phyloP scores from a whole-genome alignment of 73 alveolate species.

The Diophrys appendiculata region DNA sequence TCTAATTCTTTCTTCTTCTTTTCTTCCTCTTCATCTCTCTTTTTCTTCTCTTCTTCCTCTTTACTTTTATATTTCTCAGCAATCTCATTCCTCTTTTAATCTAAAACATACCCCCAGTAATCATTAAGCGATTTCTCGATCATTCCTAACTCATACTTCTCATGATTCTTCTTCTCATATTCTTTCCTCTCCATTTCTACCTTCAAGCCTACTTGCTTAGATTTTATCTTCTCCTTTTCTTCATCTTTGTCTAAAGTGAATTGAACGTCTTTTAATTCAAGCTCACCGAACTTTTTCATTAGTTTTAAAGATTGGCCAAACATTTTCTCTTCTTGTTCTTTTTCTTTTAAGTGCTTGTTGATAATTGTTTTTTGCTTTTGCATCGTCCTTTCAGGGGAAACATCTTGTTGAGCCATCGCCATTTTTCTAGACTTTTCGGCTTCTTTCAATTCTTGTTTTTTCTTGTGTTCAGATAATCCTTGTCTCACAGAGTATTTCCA shows the following conservation, averaged over 20 bases:
- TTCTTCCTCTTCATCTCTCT: not conserved
- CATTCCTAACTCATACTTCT: not conserved
- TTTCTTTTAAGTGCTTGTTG: too few relatives aligned
- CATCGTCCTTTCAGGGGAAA: too few relatives aligned
- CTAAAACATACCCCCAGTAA: not conserved
- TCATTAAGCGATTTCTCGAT: not conserved
- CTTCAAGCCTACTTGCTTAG: not conserved
- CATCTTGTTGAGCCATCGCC: too few relatives aligned
- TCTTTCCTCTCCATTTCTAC: not conserved
- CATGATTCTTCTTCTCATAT: constrained; percentile 4
- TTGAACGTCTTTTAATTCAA: constrained; percentile 56
- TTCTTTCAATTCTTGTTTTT: too few relatives aligned
- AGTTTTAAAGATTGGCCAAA: too few relatives aligned
- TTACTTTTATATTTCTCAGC: not conserved
- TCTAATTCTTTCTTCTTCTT: constrained; percentile 20
- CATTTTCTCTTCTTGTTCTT: too few relatives aligned
- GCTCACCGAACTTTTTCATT: too few relatives aligned
- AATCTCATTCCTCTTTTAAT: not conserved
- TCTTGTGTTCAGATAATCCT: too few relatives aligned
- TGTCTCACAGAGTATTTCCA: too few relatives aligned
- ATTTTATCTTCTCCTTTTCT: constrained; percentile 21
- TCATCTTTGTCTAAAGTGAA: constrained; percentile 41
- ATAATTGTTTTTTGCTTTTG: too few relatives aligned
- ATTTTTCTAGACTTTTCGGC: too few relatives aligned
- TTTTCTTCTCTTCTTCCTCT: constrained; percentile 29